A percentile compares a stretch with the other conserved stretches of the same genome.
Conservation (phyloP, 2,329 filamentous ascomycete species). For the Tricladium varicosporioides region DNA sequence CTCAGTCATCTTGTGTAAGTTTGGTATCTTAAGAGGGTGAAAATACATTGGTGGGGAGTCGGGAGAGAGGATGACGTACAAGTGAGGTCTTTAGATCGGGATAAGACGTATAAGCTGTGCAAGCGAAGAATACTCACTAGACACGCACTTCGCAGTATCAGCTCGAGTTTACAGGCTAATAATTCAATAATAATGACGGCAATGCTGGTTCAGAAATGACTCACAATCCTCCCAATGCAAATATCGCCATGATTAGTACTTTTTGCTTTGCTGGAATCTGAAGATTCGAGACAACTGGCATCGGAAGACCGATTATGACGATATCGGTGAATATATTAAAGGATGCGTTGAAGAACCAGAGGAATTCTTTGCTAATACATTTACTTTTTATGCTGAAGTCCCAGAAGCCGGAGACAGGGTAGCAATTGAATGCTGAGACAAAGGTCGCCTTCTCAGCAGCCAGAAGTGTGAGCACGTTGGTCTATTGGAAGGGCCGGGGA, state of each 20-base stretch:
- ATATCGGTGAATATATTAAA: conserved; percentile 24
- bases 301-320: conserved; percentile 18
- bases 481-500: too few relatives aligned
- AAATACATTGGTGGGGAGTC: too few relatives aligned
- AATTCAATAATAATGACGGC: too few relatives aligned
- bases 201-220: not conserved
- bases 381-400: not conserved
- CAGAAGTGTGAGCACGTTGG: too few relatives aligned
- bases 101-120: conserved; percentile 13
- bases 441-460: too few relatives aligned
- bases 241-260: conserved; percentile 20
- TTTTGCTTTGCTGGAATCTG: conserved; percentile 23
- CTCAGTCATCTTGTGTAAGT: too few relatives aligned
- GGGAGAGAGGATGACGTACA: conserved; percentile 13
- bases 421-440: too few relatives aligned
- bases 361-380: conserved; percentile 15
- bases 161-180: not conserved
- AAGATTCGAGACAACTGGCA: conserved; percentile 18
- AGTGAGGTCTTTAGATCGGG: conserved; percentile 8
- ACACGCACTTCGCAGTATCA: conserved; percentile 15
- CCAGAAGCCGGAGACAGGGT: conserved; percentile 20
- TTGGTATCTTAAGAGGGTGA: too few relatives aligned
- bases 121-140: conserved; percentile 20
- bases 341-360: conserved; percentile 21
- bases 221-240: conserved; percentile 27